phyloP scores from a whole-genome alignment of 2,329 filamentous ascomycete genomes.

The Neobulgaria alba region DNA sequence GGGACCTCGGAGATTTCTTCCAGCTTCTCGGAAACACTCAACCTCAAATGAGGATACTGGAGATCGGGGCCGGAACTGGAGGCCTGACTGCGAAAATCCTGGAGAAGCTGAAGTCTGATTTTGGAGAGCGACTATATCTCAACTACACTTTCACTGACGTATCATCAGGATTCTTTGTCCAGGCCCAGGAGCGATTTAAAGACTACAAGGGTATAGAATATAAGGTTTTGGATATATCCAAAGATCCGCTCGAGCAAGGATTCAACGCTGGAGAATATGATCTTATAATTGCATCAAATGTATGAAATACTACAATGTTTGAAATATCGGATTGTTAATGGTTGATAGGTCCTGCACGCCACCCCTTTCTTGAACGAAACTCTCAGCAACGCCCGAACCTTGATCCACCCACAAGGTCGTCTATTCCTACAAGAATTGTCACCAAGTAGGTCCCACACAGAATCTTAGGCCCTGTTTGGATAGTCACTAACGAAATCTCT shows the following conservation, averaged over 20 bases:
- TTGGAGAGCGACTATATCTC: conserved; percentile 1
- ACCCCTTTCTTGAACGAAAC: not conserved
- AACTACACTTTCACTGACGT: conserved; percentile 28
- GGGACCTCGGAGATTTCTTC: conserved; percentile 3
- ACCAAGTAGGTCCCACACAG: not conserved
- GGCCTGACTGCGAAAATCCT: conserved; percentile 9
- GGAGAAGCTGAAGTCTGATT: not conserved
- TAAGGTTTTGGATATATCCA: conserved; percentile 17
- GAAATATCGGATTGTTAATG: not conserved
- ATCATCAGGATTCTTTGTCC: conserved; percentile 30
- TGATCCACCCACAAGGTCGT: conserved; percentile 13
- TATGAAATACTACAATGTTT: not conserved
- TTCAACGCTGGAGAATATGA: conserved; percentile 13
- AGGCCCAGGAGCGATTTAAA: conserved; percentile 19
- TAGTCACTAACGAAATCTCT: no score
- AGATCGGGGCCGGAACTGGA: conserved; percentile 20
- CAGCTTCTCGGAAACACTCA: conserved; percentile 11
- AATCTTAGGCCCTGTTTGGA: no score
- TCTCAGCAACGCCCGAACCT: conserved; percentile 9
- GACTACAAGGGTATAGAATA: conserved; percentile 21
- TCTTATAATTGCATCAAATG: conserved; percentile 18
- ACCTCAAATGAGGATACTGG: conserved; percentile 17
- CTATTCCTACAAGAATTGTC: conserved; percentile 16
- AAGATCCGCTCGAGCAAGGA: conserved; percentile 12
- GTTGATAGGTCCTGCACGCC: conserved; percentile 4